phyloP scores from a whole-genome alignment of 495 filamentous ascomycete species.

The Tetracladium marchalianum region DNA sequence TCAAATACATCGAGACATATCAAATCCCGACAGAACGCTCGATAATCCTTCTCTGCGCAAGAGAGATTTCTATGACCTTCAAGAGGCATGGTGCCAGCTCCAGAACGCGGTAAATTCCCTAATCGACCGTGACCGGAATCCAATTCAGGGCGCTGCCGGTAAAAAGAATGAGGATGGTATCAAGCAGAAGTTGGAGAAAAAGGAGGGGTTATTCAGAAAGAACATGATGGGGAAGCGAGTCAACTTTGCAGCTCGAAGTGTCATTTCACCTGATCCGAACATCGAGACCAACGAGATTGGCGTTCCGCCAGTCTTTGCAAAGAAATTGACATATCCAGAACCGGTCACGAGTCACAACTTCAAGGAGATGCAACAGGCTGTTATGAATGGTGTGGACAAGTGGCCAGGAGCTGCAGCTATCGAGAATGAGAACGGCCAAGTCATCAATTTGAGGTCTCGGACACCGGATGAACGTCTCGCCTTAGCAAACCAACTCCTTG shows the following conservation, averaged over 20 bases:
- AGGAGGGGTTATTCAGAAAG: slow-evolving; percentile 95
- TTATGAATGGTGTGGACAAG: slow-evolving; percentile 85
- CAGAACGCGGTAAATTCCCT: slow-evolving; percentile 87
- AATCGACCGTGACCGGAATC: slow-evolving; percentile 79
- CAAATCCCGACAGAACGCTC: slow-evolving; percentile 27
- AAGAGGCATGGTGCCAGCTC: slow-evolving; percentile 65
- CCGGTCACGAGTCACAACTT: slow-evolving; percentile 97
- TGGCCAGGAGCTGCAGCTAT: slow-evolving; percentile 93
- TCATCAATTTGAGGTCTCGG: slow-evolving; percentile 80
- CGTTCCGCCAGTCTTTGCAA: slow-evolving; percentile 93
- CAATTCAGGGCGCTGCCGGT: slow-evolving; percentile 61
- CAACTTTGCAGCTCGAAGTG: slow-evolving; percentile 94
- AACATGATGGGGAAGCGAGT: slow-evolving; percentile 99
- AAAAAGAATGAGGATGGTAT: slow-evolving; percentile 72
- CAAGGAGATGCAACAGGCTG: slow-evolving; percentile 88
- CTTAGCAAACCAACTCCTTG: slow-evolving; percentile 83
- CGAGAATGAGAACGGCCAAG: slow-evolving; percentile 89
- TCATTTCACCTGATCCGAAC: slow-evolving; percentile 97
- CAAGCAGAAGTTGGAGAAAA: slow-evolving; percentile 97
- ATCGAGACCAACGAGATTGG: slow-evolving; percentile 99
- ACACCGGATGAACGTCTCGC: slow-evolving; percentile 74
- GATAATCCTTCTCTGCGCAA: slow-evolving; percentile 19
- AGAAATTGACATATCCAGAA: slow-evolving; percentile 92
- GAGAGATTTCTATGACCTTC: slow-evolving; percentile 49
- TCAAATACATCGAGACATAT: slow-evolving; percentile 65